phyloP scores from a whole-genome alignment of 2,329 filamentous ascomycete species.

The Pseudophaeomoniella oleicola region DNA sequence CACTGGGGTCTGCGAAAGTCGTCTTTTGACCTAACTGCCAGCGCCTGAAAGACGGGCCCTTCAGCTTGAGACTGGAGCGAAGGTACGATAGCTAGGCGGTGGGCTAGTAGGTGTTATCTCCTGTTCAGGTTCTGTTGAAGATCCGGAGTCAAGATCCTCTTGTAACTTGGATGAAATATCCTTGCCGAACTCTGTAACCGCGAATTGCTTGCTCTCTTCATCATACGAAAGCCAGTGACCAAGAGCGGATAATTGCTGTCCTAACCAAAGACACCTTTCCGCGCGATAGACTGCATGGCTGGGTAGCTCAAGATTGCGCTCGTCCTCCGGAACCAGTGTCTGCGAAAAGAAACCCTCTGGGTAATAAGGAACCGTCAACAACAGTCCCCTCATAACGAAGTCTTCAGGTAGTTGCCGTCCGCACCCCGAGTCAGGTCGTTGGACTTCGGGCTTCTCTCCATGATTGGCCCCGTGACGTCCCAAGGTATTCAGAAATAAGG shows the following conservation, averaged over 20 bases:
- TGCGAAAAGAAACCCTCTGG: conserved; percentile 38
- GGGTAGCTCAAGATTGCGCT: conserved; percentile 34
- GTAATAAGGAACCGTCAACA: conserved; percentile 36
- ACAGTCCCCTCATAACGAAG: conserved; percentile 39
- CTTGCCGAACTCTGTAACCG: conserved; percentile 15
- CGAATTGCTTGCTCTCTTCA: conserved; percentile 15
- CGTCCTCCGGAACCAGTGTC: conserved; percentile 38
- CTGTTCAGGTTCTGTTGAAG: too few relatives aligned
- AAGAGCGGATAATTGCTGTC: conserved; percentile 9
- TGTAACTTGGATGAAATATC: too few relatives aligned
- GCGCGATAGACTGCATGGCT: conserved; percentile 32
- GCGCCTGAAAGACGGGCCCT: too few relatives aligned
- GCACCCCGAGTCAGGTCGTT: conserved; percentile 28
- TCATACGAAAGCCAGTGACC: conserved; percentile 26
- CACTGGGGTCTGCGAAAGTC: too few relatives aligned
- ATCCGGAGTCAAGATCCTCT: too few relatives aligned
- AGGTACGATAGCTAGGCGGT: too few relatives aligned
- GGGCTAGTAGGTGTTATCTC: too few relatives aligned
- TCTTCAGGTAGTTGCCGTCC: conserved; percentile 42
- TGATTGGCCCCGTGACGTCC: conserved; percentile 22
- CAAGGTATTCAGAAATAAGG: conserved; percentile 38
- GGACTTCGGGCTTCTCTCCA: conserved; percentile 19
- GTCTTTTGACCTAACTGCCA: too few relatives aligned
- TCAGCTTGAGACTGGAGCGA: too few relatives aligned
- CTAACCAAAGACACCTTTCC: conserved; percentile 38